Evolutionary conservation across 2,329 filamentous ascomycete genomes (phyloP), one percentile per base, ranked within the genome.

Genomic region (Elsinoe necatrix): DNA sequence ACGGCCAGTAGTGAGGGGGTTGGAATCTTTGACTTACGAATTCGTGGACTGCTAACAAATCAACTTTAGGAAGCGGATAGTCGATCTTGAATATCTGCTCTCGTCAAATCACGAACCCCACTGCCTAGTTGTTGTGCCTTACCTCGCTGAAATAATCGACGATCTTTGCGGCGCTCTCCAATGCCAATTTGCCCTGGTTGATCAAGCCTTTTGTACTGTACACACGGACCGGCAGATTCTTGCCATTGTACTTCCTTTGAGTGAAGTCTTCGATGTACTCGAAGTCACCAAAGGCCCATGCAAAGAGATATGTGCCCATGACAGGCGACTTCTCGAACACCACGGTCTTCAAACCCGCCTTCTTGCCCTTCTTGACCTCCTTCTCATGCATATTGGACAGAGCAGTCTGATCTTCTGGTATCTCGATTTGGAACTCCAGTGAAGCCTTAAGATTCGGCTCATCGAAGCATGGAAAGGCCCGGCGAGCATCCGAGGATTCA

Each of bases 391-490:
- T 97, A 75, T 97, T 97, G 75, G 89, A 95, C 45, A 97, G 77
- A 12, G 90, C 93, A 39, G 89, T 85, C 71, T 93, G 86, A 63
- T 92, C 89, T 47, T 86, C 84, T 14, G 93, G 92, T 47, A 96
- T 81, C 74, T 97, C 92, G 61, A 98, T 86, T 66, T 90, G 81
- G 59, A 98, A 87, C 71, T 96, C 91, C 67, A 96, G 97, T 1
- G 90, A 92, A 9, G 93, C 89, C 75, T 98, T 98, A 62, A 97
- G 80, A 67, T 95, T 95, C 41, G 93, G 93, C 75, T 98, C 93
- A 68, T 98, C 93, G 67, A 97, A 97, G 75, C 93, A 98, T 48
- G 93, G 93, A 74, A 98, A 96, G 7, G 93, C 92, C 63, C 91
- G 81, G 62, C 93, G 86, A 60, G 93, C 93, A 73, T 98, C 93